A percentile compares a stretch with the other conserved stretches of the same genome.
Conservation (phyloP, 1,284 basidiomycete species). For the Gomphus bonarii region DNA sequence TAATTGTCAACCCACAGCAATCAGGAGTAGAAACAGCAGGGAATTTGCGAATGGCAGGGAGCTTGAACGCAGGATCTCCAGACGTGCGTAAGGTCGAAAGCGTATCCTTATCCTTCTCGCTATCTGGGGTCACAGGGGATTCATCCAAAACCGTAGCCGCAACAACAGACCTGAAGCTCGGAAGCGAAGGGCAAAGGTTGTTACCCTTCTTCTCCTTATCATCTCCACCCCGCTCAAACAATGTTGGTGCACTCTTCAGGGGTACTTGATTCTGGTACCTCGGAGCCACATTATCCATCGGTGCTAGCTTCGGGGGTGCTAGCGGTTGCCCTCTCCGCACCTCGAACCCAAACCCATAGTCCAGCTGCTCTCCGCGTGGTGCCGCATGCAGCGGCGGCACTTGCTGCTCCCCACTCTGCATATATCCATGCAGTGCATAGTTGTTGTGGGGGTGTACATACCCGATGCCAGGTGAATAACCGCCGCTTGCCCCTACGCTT, state of each 20-base stretch:
- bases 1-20: not conserved
- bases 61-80: constrained; percentile 13
- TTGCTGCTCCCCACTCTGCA: not conserved
- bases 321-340: not conserved
- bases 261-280: not conserved
- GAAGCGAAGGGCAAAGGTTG: not conserved
- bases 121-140: not conserved
- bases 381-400: not conserved
- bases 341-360: not conserved
- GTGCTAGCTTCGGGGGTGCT: not conserved
- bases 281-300: not conserved
- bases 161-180: not conserved
- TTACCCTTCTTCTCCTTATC: not conserved
- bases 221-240: not conserved
- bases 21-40: not conserved
- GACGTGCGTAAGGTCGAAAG: not conserved
- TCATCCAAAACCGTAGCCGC: not conserved
- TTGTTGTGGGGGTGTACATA: not conserved
- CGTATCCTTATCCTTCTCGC: not conserved
- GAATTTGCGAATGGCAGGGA: constrained; percentile 15
- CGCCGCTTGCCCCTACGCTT: not conserved
- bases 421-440: not conserved
- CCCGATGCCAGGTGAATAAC: not conserved
- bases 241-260: not conserved
- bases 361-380: not conserved